These are phyloP conservation scores for Salix koriyanagi DNA, from an alignment of 345 rosid genomes.

Conservation along the genomic window DNA sequence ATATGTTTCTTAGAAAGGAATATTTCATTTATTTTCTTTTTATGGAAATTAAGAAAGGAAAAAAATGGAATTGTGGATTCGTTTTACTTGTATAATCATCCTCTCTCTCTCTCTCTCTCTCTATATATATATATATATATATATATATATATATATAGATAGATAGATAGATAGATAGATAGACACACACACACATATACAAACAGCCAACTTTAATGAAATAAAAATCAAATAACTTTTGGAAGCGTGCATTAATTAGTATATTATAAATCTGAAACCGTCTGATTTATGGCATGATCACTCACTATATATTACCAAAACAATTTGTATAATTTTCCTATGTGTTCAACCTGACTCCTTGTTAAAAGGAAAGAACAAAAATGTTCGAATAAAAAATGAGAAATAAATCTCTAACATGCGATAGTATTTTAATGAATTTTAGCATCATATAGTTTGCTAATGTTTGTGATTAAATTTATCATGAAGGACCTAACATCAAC, in stretches of 20 bases:
- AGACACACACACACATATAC: background rate
- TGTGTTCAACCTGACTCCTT: background rate
- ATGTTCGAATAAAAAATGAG: background rate
- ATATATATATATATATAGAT: too few relatives aligned
- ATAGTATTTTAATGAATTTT: too few relatives aligned
- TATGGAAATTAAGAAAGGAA: background rate
- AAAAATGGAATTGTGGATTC: background rate
- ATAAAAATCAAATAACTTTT: background rate
- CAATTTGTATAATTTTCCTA: background rate
- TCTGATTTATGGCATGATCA: background rate
- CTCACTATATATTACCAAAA: background rate
- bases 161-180: too few relatives aligned
- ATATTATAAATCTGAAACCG: background rate
- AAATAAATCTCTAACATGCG: background rate
- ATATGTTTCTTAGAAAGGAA: background rate
- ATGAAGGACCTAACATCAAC: conserved; percentile 43
- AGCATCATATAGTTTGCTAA: background rate
- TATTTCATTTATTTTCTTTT: background rate
- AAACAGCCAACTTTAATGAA: background rate
- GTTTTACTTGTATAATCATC: too few relatives aligned
- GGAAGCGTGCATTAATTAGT: background rate
- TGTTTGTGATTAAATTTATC: background rate
- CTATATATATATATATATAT: too few relatives aligned
- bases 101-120: too few relatives aligned
- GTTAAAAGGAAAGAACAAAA: background rate